phyloP scores from a whole-genome alignment of 1,139 yeast genomes.

The Magnusiomyces tetraspermus region DNA sequence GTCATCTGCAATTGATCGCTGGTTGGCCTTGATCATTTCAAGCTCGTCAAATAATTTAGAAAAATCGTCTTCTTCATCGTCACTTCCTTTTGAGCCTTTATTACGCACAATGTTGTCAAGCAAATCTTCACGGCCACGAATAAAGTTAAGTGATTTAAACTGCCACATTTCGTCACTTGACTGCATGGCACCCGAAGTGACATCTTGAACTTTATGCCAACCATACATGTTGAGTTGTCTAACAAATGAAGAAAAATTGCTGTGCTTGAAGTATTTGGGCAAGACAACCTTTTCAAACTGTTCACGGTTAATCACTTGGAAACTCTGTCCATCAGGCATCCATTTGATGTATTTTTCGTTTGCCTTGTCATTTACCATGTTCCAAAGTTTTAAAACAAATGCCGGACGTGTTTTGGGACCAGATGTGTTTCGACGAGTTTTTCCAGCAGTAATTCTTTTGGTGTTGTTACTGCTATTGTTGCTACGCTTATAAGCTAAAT shows the following conservation, averaged over 20 bases:
- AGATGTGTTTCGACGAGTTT: conserved; percentile 24
- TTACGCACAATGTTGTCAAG: conserved; percentile 60
- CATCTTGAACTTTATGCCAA: conserved; percentile 90
- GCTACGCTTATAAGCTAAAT: neutral
- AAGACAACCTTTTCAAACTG: conserved; percentile 73
- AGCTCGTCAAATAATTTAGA: conserved; percentile 57
- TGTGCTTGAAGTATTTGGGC: conserved; percentile 89
- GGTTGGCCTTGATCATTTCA: conserved; percentile 68
- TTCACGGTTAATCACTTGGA: conserved; percentile 78
- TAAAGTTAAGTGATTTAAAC: conserved; percentile 69
- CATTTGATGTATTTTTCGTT: conserved; percentile 69
- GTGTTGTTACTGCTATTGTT: conserved; percentile 4
- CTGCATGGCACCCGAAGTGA: conserved; percentile 54
- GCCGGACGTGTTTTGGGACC: conserved; percentile 55
- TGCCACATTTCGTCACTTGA: conserved; percentile 58
- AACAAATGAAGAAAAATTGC: conserved; percentile 89
- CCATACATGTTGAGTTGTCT: conserved; percentile 97
- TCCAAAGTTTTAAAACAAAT: conserved; percentile 87
- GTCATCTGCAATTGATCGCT: conserved; percentile 73
- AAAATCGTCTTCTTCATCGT: conserved; percentile 42
- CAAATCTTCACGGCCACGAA: conserved; percentile 59
- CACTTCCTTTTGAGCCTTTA: conserved; percentile 36
- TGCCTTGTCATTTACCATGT: conserved; percentile 76
- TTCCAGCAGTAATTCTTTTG: conserved; percentile 18
- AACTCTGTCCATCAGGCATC: conserved; percentile 77